A percentile compares a stretch with the other conserved stretches of the same genome.
These are phyloP conservation scores for Brassica cretica DNA, from an alignment of 345 rosid species.

Conservation along the genomic window DNA sequence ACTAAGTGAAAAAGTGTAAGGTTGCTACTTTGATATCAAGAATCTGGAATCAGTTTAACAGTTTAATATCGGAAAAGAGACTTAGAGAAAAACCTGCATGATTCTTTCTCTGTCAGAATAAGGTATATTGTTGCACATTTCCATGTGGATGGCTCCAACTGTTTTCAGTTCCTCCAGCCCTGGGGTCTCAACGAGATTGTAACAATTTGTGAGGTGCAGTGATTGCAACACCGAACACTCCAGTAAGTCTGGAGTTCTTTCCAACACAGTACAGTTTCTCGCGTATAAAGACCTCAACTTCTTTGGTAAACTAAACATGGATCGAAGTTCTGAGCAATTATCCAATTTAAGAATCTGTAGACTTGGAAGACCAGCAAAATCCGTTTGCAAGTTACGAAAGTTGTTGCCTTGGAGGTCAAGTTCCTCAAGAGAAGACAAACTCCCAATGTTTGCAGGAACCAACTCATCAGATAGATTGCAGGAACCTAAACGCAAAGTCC, in stretches of 20 bases:
- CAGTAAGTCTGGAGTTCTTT: constrained; percentile 23
- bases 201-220: constrained; percentile 15
- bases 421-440: constrained; percentile 17
- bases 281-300: constrained; percentile 9
- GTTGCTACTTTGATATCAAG: background rate
- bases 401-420: constrained; percentile 22
- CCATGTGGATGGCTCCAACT: constrained; percentile 26
- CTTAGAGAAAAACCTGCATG: constrained; percentile 15
- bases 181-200: background rate
- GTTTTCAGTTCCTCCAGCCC: constrained; percentile 22
- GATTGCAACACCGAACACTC: constrained; percentile 11
- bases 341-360: constrained; percentile 19
- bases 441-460: background rate
- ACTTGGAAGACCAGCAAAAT: constrained; percentile 2
- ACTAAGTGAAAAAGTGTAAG: background rate
- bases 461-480: constrained; percentile 26
- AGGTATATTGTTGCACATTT: constrained; percentile 25
- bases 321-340: constrained; percentile 21
- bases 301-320: constrained; percentile 27
- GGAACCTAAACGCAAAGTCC: constrained; percentile 6
- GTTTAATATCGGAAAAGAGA: background rate
- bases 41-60: background rate
- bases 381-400: background rate
- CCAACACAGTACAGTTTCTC: constrained; percentile 1
- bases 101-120: background rate